Evolutionary conservation across 345 rosid genomes (phyloP).

Genomic region (Gossypium bickii): DNA sequence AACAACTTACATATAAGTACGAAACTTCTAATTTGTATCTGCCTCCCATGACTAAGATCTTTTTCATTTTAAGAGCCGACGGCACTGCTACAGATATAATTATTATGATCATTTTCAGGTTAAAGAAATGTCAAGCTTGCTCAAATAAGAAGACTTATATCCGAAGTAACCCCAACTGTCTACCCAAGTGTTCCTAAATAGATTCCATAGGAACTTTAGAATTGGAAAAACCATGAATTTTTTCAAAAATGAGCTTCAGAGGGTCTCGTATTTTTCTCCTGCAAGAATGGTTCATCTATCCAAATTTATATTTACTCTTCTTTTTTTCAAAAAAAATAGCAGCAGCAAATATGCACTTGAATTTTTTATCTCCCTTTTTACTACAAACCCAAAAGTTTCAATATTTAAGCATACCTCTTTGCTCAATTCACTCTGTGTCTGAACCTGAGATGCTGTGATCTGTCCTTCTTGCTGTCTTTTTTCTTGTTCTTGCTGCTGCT

Average conservation of each 20-base stretch:
- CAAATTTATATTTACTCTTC: background rate
- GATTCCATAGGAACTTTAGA: background rate
- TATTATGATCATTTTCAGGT: background rate
- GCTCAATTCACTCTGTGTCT: slow-evolving; percentile 17
- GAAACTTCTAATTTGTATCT: background rate
- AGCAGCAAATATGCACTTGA: background rate
- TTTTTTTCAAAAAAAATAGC: background rate
- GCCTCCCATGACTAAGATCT: background rate
- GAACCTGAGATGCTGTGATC: slow-evolving; percentile 23
- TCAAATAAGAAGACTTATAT: background rate
- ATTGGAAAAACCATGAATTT: background rate
- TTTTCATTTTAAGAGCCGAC: background rate
- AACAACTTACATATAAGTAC: background rate
- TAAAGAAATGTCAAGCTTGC: background rate
- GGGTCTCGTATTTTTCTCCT: background rate
- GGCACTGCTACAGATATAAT: background rate
- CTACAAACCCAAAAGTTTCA: background rate
- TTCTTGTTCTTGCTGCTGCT: slow-evolving; percentile 28
- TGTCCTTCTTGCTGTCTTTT: slow-evolving; percentile 27
- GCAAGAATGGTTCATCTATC: background rate
- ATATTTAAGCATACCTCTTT: slow-evolving; percentile 25
- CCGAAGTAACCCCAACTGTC: background rate
- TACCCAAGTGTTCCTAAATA: background rate
- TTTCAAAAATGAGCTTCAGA: background rate
- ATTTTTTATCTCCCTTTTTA: background rate